Base-by-base conservation (phyloP, 768 basidiomycete genomes). In the Rhodotorula babjevae region DNA sequence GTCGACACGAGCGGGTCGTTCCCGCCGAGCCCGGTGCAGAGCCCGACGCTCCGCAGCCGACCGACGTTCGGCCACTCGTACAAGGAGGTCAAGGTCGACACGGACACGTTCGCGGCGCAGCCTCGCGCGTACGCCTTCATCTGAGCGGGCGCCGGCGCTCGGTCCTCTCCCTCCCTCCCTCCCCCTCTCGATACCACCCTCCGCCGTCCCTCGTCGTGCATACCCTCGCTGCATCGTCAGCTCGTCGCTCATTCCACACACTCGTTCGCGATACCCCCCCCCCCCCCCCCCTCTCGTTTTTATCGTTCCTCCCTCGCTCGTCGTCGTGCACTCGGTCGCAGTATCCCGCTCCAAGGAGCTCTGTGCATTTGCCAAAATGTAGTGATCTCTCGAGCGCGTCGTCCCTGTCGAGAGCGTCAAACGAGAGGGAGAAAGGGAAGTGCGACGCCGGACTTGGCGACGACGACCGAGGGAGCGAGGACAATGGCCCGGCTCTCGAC, bases 121-220 rank as follows among this genome's bases (percentile, higher is more conserved):
- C 58, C 65, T n/a, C 70, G 70, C 29, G 46, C 60, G 25, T 71
- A 71, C 56, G 53, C 61, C 8, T 71, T 67, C 56, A 71, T 71
- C 61, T 71, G 47, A 59, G 42, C 56, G 52, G 18, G 4, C 23
- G 23, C 8, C 33, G n/a, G 29, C 3, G n/a, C 23, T 21, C 29
- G 29, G 18, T n/a, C 42, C 12, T 12, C 46, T 21, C 23, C 18
- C 47, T 7, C n/a, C 49, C 14, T 46, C 29, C 10, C 60, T 10
- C 25, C 29, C 33, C 33, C 33, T 21, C 21, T 57, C 31, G 56
- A 29, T 29, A 55, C 53, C 53, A 12, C 50, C 36, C 0, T 11
- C 18, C n/a, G n/a, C n/a, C n/a, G n/a, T n/a, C 49, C 23, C 27
- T 36, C 29, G 33, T 52, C n/a, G 29, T 25, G 14, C 11, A 36